Percentiles rank a stretch among this genome's conserved stretches.
phyloP scores from a whole-genome alignment of 2,329 filamentous ascomycete species.

The Exophiala sp. region DNA sequence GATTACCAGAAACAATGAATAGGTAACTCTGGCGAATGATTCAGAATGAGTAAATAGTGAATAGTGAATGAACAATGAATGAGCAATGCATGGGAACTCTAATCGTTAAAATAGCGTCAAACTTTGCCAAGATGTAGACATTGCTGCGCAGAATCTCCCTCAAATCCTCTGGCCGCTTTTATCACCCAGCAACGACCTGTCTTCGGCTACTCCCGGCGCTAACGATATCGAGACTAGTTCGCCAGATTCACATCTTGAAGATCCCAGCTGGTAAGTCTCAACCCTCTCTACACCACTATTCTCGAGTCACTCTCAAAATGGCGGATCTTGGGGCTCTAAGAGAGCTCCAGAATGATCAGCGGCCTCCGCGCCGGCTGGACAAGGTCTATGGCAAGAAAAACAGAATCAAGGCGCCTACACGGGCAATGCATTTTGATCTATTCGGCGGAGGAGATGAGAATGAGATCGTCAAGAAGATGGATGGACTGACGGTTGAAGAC shows the following conservation, averaged over 20 bases:
- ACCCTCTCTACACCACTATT: conserved; percentile 4
- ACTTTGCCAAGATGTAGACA: too few relatives aligned
- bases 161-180: conserved; percentile 1
- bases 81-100: not conserved
- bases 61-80: not conserved
- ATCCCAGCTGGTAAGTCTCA: not conserved
- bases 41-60: not conserved
- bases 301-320: conserved; percentile 13
- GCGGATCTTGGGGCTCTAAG: conserved; percentile 14
- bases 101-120: too few relatives aligned
- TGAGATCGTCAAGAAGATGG: conserved; percentile 18
- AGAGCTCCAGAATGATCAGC: conserved; percentile 21
- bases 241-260: conserved; percentile 3
- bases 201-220: conserved; percentile 10
- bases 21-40: not conserved
- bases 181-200: conserved; percentile 6
- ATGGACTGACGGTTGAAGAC: conserved; percentile 17
- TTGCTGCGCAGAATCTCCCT: not conserved
- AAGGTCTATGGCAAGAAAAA: conserved; percentile 28
- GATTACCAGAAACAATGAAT: conserved; percentile 16
- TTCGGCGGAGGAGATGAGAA: conserved; percentile 24
- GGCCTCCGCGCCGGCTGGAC: conserved; percentile 16
- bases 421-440: conserved; percentile 22
- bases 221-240: conserved; percentile 13
- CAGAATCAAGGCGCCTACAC: conserved; percentile 7